phyloP scores from a whole-genome alignment of 495 filamentous ascomycete species.

The Penicillium lividum region DNA sequence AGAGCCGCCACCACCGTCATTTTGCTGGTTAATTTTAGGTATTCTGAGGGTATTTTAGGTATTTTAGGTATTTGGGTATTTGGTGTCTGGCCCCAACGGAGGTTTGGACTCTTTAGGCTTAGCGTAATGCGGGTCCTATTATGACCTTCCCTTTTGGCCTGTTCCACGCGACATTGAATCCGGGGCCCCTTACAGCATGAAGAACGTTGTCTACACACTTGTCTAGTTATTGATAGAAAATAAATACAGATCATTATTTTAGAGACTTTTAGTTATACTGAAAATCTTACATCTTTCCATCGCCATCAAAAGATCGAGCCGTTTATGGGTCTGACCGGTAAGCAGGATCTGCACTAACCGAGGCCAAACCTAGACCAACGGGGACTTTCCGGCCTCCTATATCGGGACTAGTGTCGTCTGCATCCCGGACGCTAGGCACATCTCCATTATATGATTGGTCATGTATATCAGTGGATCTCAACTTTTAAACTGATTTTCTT shows the following conservation, averaged over 20 bases:
- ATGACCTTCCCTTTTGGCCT: slow-evolving; percentile 26
- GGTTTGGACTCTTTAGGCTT: slow-evolving; percentile 13
- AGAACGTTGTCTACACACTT: too few species aligned
- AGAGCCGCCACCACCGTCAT: slow-evolving; percentile 26
- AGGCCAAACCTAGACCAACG: slow-evolving; percentile 20
- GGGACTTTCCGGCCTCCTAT: slow-evolving; percentile 31
- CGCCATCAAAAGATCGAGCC: slow-evolving; percentile 5
- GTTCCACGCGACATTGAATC: slow-evolving; percentile 13
- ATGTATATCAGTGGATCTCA: background rate
- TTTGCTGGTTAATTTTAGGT: background rate
- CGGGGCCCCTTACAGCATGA: slow-evolving; percentile 6
- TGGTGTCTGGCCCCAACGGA: slow-evolving; percentile 19
- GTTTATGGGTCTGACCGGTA: slow-evolving; percentile 37
- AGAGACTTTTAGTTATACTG: too few species aligned
- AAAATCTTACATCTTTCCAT: too few species aligned
- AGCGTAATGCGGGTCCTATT: slow-evolving; percentile 15
- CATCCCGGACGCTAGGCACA: slow-evolving; percentile 1
- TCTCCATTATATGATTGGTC: background rate
- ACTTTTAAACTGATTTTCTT: background rate
- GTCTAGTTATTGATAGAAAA: too few species aligned
- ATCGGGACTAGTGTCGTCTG: slow-evolving; percentile 16
- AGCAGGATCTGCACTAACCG: slow-evolving; percentile 40
- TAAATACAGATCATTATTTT: too few species aligned
- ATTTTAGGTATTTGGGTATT: background rate
- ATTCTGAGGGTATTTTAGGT: background rate